Base-by-base conservation (phyloP, 1,284 basidiomycete species). In the Ceratobasidium sp. region DNA sequence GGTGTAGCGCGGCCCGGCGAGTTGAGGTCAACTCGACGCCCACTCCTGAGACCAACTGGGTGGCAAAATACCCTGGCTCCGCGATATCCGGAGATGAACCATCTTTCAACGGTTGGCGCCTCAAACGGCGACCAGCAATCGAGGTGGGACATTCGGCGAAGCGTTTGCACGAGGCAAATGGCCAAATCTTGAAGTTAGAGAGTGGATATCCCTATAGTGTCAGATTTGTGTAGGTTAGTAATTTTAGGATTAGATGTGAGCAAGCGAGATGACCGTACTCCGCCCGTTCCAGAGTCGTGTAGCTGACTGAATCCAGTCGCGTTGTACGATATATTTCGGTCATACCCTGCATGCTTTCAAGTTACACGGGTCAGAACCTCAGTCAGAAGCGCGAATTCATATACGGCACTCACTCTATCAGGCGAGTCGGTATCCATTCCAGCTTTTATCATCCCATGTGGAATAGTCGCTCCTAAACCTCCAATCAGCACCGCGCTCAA, bases 281-380 rank as follows among this genome's bases (percentile, higher is more conserved):
- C 81, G 15, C 81, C 81, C 28, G 81, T 82, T 2, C 81, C 81
- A 64, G 73, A 78, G 48, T 82, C 81, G 64, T 82, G 81, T 33
- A 82, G 54, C 54, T 81, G 81, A 40, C 80, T 80, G 70, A 82
- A 80, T 13, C 81, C 81, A 3, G 80, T 81, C 12, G 77, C 80
- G n/a, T 80, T 80, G 78, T 80, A 80, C 1, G 77, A 78, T 9
- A 78, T 69, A 69, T 79, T 78, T 33, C 70, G 77, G 28, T 80
- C 81, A 59, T 80, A 81, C 3, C 81, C 81, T n/a, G 79, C 80
- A 78, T 81, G 81, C 80, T 81, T 56, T 38, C 48, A 9, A n/a
- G 28, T 38, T n/a, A 33, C 28, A 52, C 73, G 23, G 44, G 46
- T 20, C 68, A 23, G 42, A 38, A n/a, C n/a, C n/a, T n/a, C n/a